These are phyloP conservation scores for Pythium aristosporum DNA, from an alignment of 352 stramenopile species.

Conservation along the genomic window DNA sequence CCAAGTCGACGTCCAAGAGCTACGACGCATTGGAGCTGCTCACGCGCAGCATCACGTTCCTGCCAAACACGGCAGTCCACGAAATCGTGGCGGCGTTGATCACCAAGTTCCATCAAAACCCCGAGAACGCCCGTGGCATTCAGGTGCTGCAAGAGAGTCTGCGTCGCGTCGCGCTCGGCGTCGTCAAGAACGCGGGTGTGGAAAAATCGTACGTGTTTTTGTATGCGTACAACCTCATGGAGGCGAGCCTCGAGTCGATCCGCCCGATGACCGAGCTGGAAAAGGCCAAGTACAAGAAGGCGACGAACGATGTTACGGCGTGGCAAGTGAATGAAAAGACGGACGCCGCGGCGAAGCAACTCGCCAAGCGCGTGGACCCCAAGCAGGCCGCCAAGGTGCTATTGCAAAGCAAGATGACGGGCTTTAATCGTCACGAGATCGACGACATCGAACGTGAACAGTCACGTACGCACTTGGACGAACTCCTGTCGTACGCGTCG, in stretches of 20 bases:
- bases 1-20: constrained; percentile 59
- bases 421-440: constrained; percentile 71
- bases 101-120: constrained; percentile 64
- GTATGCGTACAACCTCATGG: constrained; percentile 84
- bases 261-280: constrained; percentile 65
- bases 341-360: constrained; percentile 49
- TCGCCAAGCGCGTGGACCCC: constrained; percentile 57
- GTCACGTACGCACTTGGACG: constrained; percentile 66
- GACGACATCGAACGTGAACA: constrained; percentile 44
- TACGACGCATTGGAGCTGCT: constrained; percentile 82
- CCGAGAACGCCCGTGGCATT: constrained; percentile 55
- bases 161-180: constrained; percentile 73
- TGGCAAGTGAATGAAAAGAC: constrained; percentile 87
- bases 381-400: constrained; percentile 51
- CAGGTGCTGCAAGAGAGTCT: constrained; percentile 70
- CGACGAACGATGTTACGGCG: constrained; percentile 29
- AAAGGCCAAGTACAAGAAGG: constrained; percentile 56
- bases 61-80: constrained; percentile 84
- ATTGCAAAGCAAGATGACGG: constrained; percentile 74
- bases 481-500: constrained; percentile 85
- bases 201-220: constrained; percentile 85
- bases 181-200: constrained; percentile 82
- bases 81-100: constrained; percentile 70
- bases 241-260: constrained; percentile 69
- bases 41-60: constrained; percentile 77